These are phyloP conservation scores for Paramecium sonneborni DNA, from an alignment of 73 alveolate species.

Conservation along the genomic window DNA sequence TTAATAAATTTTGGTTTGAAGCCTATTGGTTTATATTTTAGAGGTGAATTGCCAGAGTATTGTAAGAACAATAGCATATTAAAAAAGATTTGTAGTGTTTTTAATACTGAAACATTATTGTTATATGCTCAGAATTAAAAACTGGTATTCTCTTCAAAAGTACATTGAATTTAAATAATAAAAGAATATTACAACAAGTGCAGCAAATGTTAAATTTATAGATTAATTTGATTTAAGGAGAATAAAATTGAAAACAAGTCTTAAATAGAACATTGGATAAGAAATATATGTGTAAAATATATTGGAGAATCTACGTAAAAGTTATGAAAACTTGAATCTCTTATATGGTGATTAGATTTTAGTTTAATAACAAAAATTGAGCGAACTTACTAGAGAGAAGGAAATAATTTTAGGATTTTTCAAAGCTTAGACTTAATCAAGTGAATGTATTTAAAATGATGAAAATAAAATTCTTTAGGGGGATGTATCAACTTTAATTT, in stretches of 20 bases:
- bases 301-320: no score
- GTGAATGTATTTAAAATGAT: not conserved
- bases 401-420: not conserved
- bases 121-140: not conserved
- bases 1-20: not conserved
- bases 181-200: no score
- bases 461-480: not conserved
- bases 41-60: not conserved
- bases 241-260: no score
- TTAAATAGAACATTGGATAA: no score
- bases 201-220: no score
- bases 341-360: no score
- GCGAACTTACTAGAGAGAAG: not conserved
- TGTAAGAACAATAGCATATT: not conserved
- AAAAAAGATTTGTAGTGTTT: not conserved
- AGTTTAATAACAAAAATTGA: not conserved
- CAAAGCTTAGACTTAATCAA: not conserved
- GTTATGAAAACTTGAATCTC: no score
- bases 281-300: no score
- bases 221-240: no score
- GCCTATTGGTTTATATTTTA: not conserved
- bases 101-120: not conserved
- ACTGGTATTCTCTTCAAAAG: not conserved
- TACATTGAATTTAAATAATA: not conserved
- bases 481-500: not conserved